phyloP scores from a whole-genome alignment of 805 yeast genomes.

The Priceomyces castillae region DNA sequence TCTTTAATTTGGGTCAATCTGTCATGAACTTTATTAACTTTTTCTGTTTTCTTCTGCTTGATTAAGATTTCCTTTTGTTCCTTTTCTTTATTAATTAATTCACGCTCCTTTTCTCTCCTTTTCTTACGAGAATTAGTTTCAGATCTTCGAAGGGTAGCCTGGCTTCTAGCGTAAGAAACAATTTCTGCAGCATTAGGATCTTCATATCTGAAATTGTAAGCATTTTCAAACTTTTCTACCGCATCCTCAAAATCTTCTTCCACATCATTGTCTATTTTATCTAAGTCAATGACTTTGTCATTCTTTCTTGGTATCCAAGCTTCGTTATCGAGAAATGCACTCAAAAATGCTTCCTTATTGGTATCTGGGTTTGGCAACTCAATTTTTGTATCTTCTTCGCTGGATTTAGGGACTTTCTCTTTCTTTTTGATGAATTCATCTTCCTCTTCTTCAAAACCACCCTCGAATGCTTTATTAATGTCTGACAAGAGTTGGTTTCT shows the following conservation, averaged over 20 bases:
- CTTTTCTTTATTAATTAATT: constrained; percentile 49
- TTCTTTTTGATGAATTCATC: constrained; percentile 61
- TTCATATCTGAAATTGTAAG: constrained; percentile 92
- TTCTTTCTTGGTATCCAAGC: constrained; percentile 86
- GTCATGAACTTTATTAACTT: constrained; percentile 74
- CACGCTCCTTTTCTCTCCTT: constrained; percentile 70
- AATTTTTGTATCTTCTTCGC: constrained; percentile 21
- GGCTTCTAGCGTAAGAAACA: constrained; percentile 90
- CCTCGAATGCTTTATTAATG: constrained; percentile 64
- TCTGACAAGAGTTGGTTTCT: constrained; percentile 70
- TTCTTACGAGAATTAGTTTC: constrained; percentile 72
- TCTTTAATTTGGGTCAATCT: constrained; percentile 62
- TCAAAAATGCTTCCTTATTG: constrained; percentile 67
- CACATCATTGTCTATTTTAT: constrained; percentile 49
- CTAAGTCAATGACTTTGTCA: constrained; percentile 55
- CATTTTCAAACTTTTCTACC: constrained; percentile 86
- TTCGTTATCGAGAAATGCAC: constrained; percentile 66
- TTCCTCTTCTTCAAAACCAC: constrained; percentile 42
- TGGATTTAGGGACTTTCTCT: constrained; percentile 18
- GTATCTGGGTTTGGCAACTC: constrained; percentile 56
- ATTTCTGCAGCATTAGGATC: constrained; percentile 89
- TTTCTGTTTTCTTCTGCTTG: constrained; percentile 69
- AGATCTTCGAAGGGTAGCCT: constrained; percentile 85
- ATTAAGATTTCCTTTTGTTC: constrained; percentile 57
- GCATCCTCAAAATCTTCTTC: constrained; percentile 91